Evolutionary conservation across 306 rosid genomes (phyloP), one percentile per base, ranked within the genome.

Genomic region (Dalbergia cochinchinensis): DNA sequence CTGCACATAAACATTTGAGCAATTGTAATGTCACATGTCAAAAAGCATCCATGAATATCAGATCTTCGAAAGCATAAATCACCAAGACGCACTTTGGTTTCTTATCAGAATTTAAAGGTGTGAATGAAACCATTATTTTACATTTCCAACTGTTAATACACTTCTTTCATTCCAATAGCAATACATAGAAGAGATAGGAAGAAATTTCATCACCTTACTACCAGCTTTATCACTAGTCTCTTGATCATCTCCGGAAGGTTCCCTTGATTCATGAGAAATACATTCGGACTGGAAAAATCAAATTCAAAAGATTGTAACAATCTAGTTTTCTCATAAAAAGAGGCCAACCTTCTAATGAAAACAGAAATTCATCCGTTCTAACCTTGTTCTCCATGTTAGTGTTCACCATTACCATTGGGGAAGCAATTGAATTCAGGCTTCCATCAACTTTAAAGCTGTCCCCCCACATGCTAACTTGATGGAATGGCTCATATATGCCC

Each of bases 401-500:
- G 48, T 90, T 89, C 77, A 78, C 86, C 76, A 87, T 79, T 69
- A 85, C 65, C 72, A 88, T 80, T 62, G 90, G 60, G 16, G 90
- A 78, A 80, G 86, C 69, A 42, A 71, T 74, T 13, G 88, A 20
- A 61, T 81, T 87, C 34, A 87, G 77, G 85, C 78, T 61, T 35
- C 78, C 71, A 73, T 89, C 93, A 69, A 79, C 82, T 68, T 83
- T 86, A 13, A 86, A 89, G 83, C 80, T 73, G 67, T 85, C 91
- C 19, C 77, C 88, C 94, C 94, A 94, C 87, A 87, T 86, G 79
- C 80, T 81, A 69, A 88, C 84, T 78, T 92, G 91, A 67, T 84
- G 82, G 83, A 94, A 89, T 41, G 97, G 96, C 86, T 92, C 96
- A 50, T 86, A 92, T 86, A 90, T 87, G 72, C 91, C 94, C 94